Evolutionary conservation across 805 yeast species (phyloP), one percentile per base, ranked within the genome.

Genomic region (Zygosaccharomyces bailii): DNA sequence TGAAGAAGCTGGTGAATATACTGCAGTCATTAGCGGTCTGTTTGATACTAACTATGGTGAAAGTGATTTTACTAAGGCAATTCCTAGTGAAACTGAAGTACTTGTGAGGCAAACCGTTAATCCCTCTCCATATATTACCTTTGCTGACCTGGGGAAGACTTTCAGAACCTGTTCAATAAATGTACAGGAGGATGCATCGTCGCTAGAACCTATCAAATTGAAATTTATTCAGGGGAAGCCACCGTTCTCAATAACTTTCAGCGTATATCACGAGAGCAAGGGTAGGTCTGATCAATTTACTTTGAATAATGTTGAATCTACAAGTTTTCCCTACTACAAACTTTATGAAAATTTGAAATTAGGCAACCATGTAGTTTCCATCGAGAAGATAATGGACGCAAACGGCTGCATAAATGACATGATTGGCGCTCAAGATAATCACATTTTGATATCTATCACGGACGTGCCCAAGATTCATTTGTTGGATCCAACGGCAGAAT

Each of bases 391-490:
- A 10, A 57, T 62, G 4, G 97, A 91, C 64, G 72, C 75, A 1
- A 78, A 79, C 54, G 93, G 90, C 0, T 91, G 98, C 63, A 50
- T 60, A 3, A 72, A 73, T 33, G 75, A 67, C 19, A 67, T 69
- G 4, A 67, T 77, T 45, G 45, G 70, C n/a, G 21, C 49, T 38
- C 34, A 50, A 37, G 23, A 48, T 23, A 70, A 78, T 42, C 68
- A 66, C 39, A 72, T 77, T 19, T 66, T 71, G 11, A 72, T 90
- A 37, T 74, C 79, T 1, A 79, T 90, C 5, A 81, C 91, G 2
- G 90, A 86, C 53, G 80, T 82, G 7, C 96, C 97, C 6, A 75
- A 78, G 49, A 81, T 90, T 5, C 67, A 66, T 49, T 69, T 66
- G 45, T 56, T 74, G 7, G 70, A 70, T 35, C 57, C 73, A 5